Base-by-base conservation (phyloP, 192 early-diverging fungal genomes). In the Coemansia sp. region DNA sequence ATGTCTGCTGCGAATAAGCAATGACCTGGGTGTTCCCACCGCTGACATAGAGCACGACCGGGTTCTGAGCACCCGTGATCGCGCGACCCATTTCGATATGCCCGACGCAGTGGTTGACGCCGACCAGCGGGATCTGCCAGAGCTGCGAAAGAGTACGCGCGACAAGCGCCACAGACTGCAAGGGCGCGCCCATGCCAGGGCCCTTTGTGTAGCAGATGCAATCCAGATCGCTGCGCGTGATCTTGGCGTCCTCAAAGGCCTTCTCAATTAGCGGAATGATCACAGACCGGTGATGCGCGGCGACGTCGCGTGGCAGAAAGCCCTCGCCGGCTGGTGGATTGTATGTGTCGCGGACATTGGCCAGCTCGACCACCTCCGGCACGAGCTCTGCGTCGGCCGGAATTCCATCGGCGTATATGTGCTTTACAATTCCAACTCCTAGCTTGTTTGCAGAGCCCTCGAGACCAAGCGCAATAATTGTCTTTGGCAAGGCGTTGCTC, bases 21-120 rank as follows among this genome's bases (percentile, higher is more conserved):
- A 99, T 98, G 7, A 99, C 95, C 75, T 99, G 97, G 0, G 97
- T 99, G 72, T 99, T 99, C 25, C 97, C 97, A 20, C 97, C 97
- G 64, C 90, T 92, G 18, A 99, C 97, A 69, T 99, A 99, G 0
- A 99, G 82, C 18, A 99, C 93, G 2, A 99, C 89, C 1, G 97
- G 97, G 64, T 99, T 93, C 13, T 88, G 54, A 0, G 97, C 97
- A 19, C 90, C 91, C 19, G 97, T 99, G 47, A 99, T 94, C 69
- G 94, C 88, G 25, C 97, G 82, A 4, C 97, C 97, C 97, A 99
- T 99, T 78, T 99, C 97, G 63, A 99, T 96, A 72, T 98, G 95
- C 35, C 95, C 97, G 65, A 99, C 87, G 76, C 97, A 99, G 69
- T 99, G 97, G 68, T 99, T 99, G 14, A 96, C 94, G 18, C 89